These are phyloP conservation scores for Podospora conica DNA, from an alignment of 495 filamentous ascomycete species.

Conservation along the genomic window DNA sequence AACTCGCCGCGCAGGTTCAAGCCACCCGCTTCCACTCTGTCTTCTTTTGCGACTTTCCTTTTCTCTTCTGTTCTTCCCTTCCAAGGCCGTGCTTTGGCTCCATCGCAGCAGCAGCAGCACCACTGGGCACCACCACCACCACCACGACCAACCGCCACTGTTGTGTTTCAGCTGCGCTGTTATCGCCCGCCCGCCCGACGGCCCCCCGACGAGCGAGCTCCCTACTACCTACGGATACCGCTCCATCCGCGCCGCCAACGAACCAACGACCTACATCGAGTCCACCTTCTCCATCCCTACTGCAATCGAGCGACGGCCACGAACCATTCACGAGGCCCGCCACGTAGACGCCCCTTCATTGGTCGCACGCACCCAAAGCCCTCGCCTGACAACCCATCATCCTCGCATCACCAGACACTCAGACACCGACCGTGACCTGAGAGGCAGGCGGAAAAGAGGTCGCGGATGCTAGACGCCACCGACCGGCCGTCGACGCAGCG, in stretches of 20 bases:
- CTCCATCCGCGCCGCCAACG: constrained; percentile 4
- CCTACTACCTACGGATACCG: neutral
- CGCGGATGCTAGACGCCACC: constrained; percentile 15
- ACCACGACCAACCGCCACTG: neutral
- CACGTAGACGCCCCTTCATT: neutral
- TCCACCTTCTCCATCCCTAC: neutral
- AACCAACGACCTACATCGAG: neutral
- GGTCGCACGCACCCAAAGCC: neutral
- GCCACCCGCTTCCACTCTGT: neutral
- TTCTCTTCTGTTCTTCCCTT: neutral
- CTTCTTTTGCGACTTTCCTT: neutral
- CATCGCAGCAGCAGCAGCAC: too few relatives aligned
- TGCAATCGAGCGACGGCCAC: neutral
- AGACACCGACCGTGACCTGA: neutral
- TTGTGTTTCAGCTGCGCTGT: constrained; percentile 4
- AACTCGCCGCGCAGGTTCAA: neutral
- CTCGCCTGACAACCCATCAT: neutral
- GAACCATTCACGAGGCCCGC: neutral
- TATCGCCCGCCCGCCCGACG: neutral
- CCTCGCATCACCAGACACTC: neutral
- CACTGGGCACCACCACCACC: neutral
- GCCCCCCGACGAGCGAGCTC: neutral
- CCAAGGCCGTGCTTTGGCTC: neutral
- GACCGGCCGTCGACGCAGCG: constrained; percentile 16
- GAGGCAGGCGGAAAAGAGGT: neutral